A percentile compares a stretch with the other conserved stretches of the same genome.
These are phyloP conservation scores for Vigna mungo DNA, from an alignment of 306 rosid genomes.

Conservation along the genomic window DNA sequence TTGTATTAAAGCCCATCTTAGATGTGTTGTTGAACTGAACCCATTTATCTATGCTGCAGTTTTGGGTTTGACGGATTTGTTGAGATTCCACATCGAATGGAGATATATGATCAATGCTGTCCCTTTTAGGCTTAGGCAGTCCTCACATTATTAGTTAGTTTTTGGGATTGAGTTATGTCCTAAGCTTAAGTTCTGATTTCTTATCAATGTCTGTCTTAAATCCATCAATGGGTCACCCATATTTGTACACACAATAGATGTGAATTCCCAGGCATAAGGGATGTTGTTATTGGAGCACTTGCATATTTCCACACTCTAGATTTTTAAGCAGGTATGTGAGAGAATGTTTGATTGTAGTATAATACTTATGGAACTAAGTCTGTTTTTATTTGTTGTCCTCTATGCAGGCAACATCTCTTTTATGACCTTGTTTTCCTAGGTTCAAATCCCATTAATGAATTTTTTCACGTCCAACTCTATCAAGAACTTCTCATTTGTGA, in stretches of 20 bases:
- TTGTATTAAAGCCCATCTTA: not conserved
- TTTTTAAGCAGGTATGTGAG: not conserved
- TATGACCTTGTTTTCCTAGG: constrained; percentile 65
- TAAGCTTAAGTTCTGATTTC: not conserved
- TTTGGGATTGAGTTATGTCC: not conserved
- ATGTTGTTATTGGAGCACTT: not conserved
- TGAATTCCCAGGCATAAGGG: not conserved
- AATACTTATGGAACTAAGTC: constrained; percentile 37
- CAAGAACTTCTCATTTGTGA: constrained; percentile 31
- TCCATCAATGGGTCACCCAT: not conserved
- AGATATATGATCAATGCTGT: not conserved
- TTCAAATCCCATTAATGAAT: constrained; percentile 71
- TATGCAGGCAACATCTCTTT: constrained; percentile 72
- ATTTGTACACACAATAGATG: not conserved
- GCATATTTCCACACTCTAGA: not conserved
- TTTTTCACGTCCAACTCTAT: constrained; percentile 25
- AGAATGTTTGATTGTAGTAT: constrained; percentile 20
- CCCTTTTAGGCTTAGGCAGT: not conserved
- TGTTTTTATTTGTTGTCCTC: constrained; percentile 61
- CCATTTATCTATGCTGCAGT: not conserved
- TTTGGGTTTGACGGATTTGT: not conserved
- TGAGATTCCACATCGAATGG: not conserved
- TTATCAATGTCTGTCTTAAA: not conserved
- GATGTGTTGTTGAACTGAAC: not conserved
- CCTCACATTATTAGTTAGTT: not conserved